phyloP scores from a whole-genome alignment of 2,329 filamentous ascomycete genomes.

The Phyllosticta capitalensis region DNA sequence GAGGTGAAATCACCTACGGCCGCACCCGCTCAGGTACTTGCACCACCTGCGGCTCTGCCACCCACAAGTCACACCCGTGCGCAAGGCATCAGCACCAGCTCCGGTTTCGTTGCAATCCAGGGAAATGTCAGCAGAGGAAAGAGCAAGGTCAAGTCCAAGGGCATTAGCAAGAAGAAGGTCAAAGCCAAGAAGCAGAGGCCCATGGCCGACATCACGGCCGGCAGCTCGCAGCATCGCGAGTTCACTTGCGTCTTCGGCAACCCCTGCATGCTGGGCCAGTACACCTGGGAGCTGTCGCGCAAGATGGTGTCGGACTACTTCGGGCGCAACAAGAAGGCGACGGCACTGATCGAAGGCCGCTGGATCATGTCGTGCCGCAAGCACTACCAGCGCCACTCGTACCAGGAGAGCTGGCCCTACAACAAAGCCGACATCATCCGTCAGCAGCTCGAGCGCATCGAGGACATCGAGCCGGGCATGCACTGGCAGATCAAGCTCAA shows the following conservation, averaged over 20 bases:
- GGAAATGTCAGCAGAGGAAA: neutral
- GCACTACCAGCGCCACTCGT: conserved; percentile 32
- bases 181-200: neutral
- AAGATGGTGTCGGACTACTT: conserved; percentile 33
- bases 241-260: conserved; percentile 8
- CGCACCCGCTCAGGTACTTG: neutral
- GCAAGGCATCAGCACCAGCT: neutral
- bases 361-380: conserved; percentile 31
- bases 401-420: conserved; percentile 27
- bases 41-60: neutral
- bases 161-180: neutral
- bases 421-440: conserved; percentile 26
- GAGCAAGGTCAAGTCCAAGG: neutral
- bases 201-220: neutral
- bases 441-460: conserved; percentile 25
- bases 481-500: conserved; percentile 25
- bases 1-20: neutral
- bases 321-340: conserved; percentile 28
- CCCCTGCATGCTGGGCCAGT: conserved; percentile 25
- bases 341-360: conserved; percentile 19
- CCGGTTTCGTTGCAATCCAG: too few relatives aligned
- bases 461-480: conserved; percentile 21
- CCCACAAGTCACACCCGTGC: neutral
- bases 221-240: neutral
- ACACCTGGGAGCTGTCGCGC: conserved; percentile 23